These are phyloP conservation scores for Mycena capillaripes DNA, from an alignment of 768 basidiomycete genomes.

Conservation along the genomic window DNA sequence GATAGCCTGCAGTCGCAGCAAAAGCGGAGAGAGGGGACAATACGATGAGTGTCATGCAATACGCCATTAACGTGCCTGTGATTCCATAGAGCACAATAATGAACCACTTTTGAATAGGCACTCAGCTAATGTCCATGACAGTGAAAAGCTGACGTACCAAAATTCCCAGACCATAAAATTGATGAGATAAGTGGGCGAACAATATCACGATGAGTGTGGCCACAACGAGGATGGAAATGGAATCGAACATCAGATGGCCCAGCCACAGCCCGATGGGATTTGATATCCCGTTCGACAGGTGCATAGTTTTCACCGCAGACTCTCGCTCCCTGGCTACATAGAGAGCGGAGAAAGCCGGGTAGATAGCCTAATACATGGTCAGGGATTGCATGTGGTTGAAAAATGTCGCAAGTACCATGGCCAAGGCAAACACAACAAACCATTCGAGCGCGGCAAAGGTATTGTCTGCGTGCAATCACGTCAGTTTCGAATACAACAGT, in stretches of 20 bases:
- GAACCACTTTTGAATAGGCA: conserved; percentile 82
- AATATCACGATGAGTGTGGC: conserved; percentile 76
- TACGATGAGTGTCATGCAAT: conserved; percentile 72
- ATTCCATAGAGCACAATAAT: conserved; percentile 79
- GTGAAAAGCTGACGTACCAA: conserved; percentile 55
- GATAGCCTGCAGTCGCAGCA: conserved; percentile 79
- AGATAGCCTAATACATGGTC: conserved; percentile 65
- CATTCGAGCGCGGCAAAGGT: conserved; percentile 78
- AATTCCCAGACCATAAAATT: conserved; percentile 80
- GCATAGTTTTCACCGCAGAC: conserved; percentile 85
- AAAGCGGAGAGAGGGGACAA: conserved; percentile 82
- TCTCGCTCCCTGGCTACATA: conserved; percentile 83
- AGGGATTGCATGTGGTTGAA: too few relatives aligned
- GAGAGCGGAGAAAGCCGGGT: conserved; percentile 85
- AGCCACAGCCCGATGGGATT: conserved; percentile 84
- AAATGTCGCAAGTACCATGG: conserved; percentile 63
- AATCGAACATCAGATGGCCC: conserved; percentile 84
- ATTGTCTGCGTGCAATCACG: not conserved
- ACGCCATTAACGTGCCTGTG: conserved; percentile 76
- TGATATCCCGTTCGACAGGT: conserved; percentile 80
- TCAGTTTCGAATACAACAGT: too few relatives aligned
- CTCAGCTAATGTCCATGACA: conserved; percentile 4
- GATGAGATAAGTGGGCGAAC: conserved; percentile 67
- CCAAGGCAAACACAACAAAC: conserved; percentile 80
- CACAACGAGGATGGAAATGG: conserved; percentile 67